Evolutionary conservation across 306 rosid genomes (phyloP), one percentile per base, ranked within the genome.

Genomic region (Gynostemma pentaphyllum): DNA sequence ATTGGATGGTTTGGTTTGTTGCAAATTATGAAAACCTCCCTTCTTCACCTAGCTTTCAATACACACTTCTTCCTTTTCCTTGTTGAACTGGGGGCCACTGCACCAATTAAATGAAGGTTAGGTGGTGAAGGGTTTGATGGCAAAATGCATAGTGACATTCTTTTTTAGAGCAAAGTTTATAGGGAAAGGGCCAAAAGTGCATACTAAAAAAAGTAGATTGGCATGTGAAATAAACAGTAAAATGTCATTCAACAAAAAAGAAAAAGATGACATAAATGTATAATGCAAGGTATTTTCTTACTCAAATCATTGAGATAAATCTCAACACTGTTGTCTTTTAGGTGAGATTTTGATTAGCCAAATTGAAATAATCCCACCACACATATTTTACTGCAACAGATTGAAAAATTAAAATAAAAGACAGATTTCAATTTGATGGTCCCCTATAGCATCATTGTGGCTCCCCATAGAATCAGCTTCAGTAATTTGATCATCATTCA

Each of bases 171-270:
- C 71, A 76, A 72, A 73, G 81, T 69, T 77, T 70, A 80, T 78
- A 80, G 82, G 88, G 81, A 75, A 77, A 49, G 65, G 65, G 65
- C 65, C 65, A 60, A 60, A 60, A 60, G 65, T 37, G 46, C 65
- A 60, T 60, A 28, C 42, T 27, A 72, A 63, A 79, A n/a, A 75
- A 81, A 79, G 86, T 72, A 79, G 76, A 79, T 69, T 68, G 70
- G 76, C 85, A 82, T 80, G 89, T 82, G 89, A 79, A 71, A 30
- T 21, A 74, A 81, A 74, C 72, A 68, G 76, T 71, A 67, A 71
- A 75, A 44, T 74, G 78, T 74, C 73, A 68, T 39, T 50, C 56
- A 62, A 26, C 30, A 46, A 62, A 66, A 28, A 41, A 72, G 52
- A 16, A 63, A 45, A 45, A 26, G 36, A 23, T 48, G 36, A 69